phyloP scores from a whole-genome alignment of 768 basidiomycete genomes.

The Crepidotus variabilis region DNA sequence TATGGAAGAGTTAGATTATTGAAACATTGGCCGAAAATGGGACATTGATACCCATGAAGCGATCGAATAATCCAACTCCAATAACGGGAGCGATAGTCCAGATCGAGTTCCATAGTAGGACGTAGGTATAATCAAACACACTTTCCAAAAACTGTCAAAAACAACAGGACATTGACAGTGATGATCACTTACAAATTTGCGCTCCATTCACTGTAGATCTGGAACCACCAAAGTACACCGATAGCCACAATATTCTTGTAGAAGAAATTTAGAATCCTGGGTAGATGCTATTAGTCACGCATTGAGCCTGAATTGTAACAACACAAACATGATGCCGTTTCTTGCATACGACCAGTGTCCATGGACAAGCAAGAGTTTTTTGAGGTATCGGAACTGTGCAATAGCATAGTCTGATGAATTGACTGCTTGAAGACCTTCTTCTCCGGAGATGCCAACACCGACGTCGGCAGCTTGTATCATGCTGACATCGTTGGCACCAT shows the following conservation, averaged over 20 bases:
- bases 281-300: background rate
- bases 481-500: slow-evolving; percentile 98
- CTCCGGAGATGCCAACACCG: slow-evolving; percentile 95
- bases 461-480: slow-evolving; percentile 99
- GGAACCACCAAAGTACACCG: slow-evolving; percentile 96
- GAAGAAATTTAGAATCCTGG: slow-evolving; percentile 94
- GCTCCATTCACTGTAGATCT: slow-evolving; percentile 94
- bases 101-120: slow-evolving; percentile 98
- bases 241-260: slow-evolving; percentile 98
- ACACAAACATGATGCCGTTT: slow-evolving; percentile 84
- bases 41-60: slow-evolving; percentile 69
- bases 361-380: slow-evolving; percentile 87
- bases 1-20: too few species aligned
- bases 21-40: too few species aligned
- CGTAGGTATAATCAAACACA: slow-evolving; percentile 89
- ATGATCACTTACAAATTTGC: slow-evolving; percentile 72
- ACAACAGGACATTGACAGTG: background rate
- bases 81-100: slow-evolving; percentile 94
- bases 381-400: slow-evolving; percentile 61
- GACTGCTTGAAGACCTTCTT: slow-evolving; percentile 97
- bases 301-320: background rate
- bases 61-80: slow-evolving; percentile 96
- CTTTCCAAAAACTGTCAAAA: slow-evolving; percentile 10
- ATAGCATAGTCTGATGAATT: slow-evolving; percentile 49
- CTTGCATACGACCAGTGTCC: slow-evolving; percentile 98